These are phyloP conservation scores for Gonium pectorale DNA, from an alignment of 139 green algal genomes.

Conservation along the genomic window DNA sequence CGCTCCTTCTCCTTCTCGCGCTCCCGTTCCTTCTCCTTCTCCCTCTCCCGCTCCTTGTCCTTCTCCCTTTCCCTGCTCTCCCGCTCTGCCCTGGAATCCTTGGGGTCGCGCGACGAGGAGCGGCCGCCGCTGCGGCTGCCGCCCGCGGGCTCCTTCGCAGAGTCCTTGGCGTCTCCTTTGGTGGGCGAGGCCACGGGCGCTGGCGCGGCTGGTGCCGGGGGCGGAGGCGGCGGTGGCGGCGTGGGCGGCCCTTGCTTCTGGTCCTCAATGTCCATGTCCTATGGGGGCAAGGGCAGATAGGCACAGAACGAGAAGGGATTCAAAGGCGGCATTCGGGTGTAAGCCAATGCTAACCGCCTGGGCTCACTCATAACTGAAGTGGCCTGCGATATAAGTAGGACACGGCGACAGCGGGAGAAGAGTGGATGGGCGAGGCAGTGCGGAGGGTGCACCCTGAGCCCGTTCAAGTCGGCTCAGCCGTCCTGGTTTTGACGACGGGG, in stretches of 20 bases:
- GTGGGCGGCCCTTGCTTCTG: background rate
- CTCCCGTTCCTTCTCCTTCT: constrained; percentile 29
- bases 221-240: background rate
- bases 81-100: background rate
- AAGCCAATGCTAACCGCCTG: too few species aligned
- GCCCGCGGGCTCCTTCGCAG: background rate
- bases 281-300: background rate
- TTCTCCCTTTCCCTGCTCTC: background rate
- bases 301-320: background rate
- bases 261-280: constrained; percentile 25
- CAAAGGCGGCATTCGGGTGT: background rate
- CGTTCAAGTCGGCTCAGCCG: too few species aligned
- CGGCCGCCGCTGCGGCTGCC: background rate
- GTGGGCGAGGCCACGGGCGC: background rate
- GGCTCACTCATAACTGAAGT: too few species aligned
- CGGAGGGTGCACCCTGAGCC: too few species aligned
- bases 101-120: constrained; percentile 18
- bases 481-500: too few species aligned
- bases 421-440: too few species aligned
- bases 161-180: background rate
- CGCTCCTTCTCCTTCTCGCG: constrained; percentile 39
- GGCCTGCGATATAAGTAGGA: too few species aligned
- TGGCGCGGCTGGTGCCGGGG: background rate
- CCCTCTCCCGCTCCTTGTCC: background rate
- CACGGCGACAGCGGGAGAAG: too few species aligned